A percentile compares a stretch with the other conserved stretches of the same genome.
Conservation (phyloP, 164 flowering plant genomes). For the Vitis amurensis region DNA sequence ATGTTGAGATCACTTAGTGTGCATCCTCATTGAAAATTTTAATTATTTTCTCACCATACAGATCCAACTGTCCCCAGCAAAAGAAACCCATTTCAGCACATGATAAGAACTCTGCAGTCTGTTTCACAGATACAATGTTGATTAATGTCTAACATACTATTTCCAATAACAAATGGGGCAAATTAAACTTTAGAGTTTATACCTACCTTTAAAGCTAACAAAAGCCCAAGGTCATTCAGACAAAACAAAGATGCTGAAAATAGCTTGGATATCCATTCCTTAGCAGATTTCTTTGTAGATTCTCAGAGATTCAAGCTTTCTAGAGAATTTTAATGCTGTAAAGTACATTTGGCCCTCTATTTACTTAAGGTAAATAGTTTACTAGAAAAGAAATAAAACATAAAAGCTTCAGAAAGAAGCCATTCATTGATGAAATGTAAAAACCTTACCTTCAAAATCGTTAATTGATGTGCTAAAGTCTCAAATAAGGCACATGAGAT, state of each 20-base stretch:
- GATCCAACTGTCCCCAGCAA: slow-evolving; percentile 44
- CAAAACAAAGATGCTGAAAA: slow-evolving; percentile 45
- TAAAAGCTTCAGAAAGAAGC: neutral
- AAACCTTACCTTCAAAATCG: slow-evolving; percentile 40
- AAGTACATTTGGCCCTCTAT: neutral
- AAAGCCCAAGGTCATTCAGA: slow-evolving; percentile 70
- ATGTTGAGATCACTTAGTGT: slow-evolving; percentile 25
- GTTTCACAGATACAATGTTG: slow-evolving; percentile 8
- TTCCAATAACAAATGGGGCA: neutral
- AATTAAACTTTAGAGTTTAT: neutral
- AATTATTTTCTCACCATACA: slow-evolving; percentile 33
- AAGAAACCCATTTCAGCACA: slow-evolving; percentile 30
- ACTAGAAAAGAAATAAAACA: neutral
- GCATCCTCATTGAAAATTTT: slow-evolving; percentile 52
- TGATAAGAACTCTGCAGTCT: slow-evolving; percentile 69
- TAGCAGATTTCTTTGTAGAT: slow-evolving; percentile 27
- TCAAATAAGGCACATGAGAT: slow-evolving; percentile 24
- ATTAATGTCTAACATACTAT: neutral
- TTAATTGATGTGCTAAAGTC: slow-evolving; percentile 16
- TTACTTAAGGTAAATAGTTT: neutral
- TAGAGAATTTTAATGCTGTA: slow-evolving; percentile 40
- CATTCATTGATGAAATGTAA: neutral
- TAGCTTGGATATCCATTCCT: slow-evolving; percentile 42
- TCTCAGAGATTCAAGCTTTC: slow-evolving; percentile 23
- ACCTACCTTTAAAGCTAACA: slow-evolving; percentile 68